Base-by-base conservation (phyloP, 768 basidiomycete species). In the Hericium coralloides region DNA sequence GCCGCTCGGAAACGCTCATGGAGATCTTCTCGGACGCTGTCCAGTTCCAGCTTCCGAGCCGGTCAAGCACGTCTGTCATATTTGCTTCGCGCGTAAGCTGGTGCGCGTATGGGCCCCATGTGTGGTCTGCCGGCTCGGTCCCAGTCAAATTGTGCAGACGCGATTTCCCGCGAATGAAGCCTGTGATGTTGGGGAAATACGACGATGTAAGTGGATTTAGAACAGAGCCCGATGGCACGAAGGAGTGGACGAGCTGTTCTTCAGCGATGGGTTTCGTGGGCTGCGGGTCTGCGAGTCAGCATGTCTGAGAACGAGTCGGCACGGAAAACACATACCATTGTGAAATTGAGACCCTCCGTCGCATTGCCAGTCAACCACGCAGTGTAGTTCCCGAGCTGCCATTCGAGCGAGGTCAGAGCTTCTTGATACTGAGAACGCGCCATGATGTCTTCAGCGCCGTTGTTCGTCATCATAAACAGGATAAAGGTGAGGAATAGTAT, bases 401-500 rank as follows among this genome's bases (percentile, higher is more conserved):
- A 74, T 36, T 75, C 75, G 58, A 90, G 68, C 7, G 75, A 75
- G 31, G 75, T 71, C 4, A 92, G 65, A n/a, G 81, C 73, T 59
- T 89, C 80, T 65, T 86, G 76, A 67, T 86, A 87, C 56, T 83
- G 82, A 62, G 79, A 81, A 57, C 82, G 74, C 15, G 79, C 77
- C 4, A 83, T 70, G 58, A 79, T 80, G 65, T 87, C 85, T 63
- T 89, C 87, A 7, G 80, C 78, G 10, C 39, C 12, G 58, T 78
- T 84, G 63, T 83, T 89, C 49, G 85, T 87, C 68, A 92, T 79
- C 80, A 92, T 77, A 70, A 87, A 90, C 25, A 92, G 73, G 66
- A 90, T 76, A 57, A 92, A 80, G 62, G 76, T 79, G 55, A 91
- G 74, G 73, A 92, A 82, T 38, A 92, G 74, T 62, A 92, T 81